Conservation (phyloP, 306 rosid species). For the Macrotyloma uniflorum region DNA sequence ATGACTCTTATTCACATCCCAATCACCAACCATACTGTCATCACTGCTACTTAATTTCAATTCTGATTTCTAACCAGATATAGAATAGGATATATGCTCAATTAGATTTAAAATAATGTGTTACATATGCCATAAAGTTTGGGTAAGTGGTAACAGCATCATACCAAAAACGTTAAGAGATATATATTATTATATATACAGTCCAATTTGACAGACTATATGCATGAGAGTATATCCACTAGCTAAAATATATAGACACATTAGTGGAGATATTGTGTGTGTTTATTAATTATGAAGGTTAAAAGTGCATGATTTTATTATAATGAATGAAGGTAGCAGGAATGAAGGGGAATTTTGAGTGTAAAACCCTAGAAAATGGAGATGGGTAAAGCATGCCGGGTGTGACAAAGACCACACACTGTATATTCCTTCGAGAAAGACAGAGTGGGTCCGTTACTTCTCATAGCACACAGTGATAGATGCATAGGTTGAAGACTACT, state of each 20-base stretch:
- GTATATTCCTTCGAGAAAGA: constrained; percentile 97
- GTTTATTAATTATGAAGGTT: not conserved
- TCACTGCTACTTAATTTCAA: not conserved
- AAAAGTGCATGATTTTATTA: constrained; percentile 26
- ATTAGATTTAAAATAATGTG: not conserved
- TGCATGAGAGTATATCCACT: constrained; percentile 3
- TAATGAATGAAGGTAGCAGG: constrained; percentile 32
- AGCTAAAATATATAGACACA: not conserved
- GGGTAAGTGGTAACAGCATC: not conserved
- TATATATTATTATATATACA: no score
- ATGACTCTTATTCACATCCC: not conserved
- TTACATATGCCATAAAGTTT: constrained; percentile 12
- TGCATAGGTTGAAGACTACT: constrained; percentile 15
- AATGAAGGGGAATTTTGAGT: constrained; percentile 29
- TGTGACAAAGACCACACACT: constrained; percentile 84
- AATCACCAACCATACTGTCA: not conserved
- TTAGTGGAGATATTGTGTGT: not conserved
- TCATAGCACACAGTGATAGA: constrained; percentile 24
- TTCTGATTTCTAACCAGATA: not conserved
- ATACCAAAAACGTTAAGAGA: no score
- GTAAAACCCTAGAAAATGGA: constrained; percentile 84
- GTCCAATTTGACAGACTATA: not conserved
- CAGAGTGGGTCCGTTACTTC: constrained; percentile 57
- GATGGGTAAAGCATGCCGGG: constrained; percentile 84
- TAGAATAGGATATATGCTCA: not conserved